Evolutionary conservation across 2,329 filamentous ascomycete species (phyloP).

Genomic region (Ambrosiella xylebori): DNA sequence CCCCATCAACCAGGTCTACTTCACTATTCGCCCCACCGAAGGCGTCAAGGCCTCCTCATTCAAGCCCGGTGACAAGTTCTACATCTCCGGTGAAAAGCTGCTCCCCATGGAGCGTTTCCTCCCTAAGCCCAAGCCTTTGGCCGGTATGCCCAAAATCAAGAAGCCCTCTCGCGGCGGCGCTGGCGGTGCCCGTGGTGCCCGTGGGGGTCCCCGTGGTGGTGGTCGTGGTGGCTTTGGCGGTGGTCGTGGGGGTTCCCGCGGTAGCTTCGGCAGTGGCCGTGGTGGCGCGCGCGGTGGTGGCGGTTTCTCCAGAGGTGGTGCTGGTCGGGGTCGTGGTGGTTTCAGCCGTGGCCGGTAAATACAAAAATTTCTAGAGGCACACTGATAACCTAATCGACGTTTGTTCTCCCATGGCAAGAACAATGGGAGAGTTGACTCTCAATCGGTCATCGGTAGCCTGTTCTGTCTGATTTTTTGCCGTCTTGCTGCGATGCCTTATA

Average conservation of each 20-base stretch:
- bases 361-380: neutral
- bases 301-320: conserved; percentile 13
- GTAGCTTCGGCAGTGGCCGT: conserved; percentile 21
- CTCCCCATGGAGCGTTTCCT: conserved; percentile 91
- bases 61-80: conserved; percentile 95
- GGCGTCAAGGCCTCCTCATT: conserved; percentile 90
- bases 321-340: conserved; percentile 19
- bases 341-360: conserved; percentile 14
- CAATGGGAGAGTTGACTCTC: neutral
- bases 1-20: conserved; percentile 94
- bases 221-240: conserved; percentile 20
- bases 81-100: conserved; percentile 85
- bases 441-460: neutral
- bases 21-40: conserved; percentile 93
- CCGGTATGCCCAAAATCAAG: conserved; percentile 38
- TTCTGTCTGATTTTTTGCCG: neutral
- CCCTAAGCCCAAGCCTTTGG: conserved; percentile 68
- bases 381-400: neutral
- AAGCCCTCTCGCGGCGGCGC: conserved; percentile 36
- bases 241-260: conserved; percentile 18
- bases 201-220: conserved; percentile 20
- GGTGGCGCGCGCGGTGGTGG: conserved; percentile 13
- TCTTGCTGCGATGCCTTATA: neutral
- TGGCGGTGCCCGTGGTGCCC: conserved; percentile 24
- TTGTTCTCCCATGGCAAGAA: neutral